phyloP scores from a whole-genome alignment of 2,329 filamentous ascomycete species.

The Aspergillus novofumigatus region DNA sequence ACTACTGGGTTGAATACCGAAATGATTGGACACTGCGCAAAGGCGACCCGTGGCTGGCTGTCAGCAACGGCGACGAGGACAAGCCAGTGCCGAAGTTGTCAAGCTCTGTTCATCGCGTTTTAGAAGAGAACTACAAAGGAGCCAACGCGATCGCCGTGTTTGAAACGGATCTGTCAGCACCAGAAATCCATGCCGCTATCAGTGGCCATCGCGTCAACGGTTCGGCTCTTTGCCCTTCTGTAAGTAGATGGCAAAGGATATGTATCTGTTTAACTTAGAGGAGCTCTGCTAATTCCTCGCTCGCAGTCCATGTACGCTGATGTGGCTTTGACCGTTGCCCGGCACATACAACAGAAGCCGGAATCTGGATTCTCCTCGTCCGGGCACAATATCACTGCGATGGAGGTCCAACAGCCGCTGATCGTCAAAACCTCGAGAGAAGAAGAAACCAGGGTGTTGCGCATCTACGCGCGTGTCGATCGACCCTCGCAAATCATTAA shows the following conservation, averaged over 20 bases:
- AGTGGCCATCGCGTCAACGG: conserved; percentile 37
- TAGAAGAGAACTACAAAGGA: conserved; percentile 24
- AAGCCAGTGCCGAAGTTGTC: no score
- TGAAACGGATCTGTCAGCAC: conserved; percentile 33
- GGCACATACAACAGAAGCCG: conserved; percentile 29
- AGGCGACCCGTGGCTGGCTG: conserved; percentile 8
- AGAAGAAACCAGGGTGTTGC: no score
- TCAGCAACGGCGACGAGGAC: no score
- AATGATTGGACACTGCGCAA: conserved; percentile 34
- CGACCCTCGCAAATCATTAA: conserved; percentile 25
- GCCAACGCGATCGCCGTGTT: conserved; percentile 26
- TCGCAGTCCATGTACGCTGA: conserved; percentile 33
- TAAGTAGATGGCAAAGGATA: conserved; percentile 11
- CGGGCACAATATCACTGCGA: conserved; percentile 31
- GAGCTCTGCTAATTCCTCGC: background rate
- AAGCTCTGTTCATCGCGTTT: conserved; percentile 22
- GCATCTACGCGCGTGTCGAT: conserved; percentile 16
- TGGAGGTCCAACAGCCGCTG: conserved; percentile 45
- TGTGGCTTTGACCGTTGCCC: conserved; percentile 33
- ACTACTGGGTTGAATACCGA: conserved; percentile 37
- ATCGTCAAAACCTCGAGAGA: conserved; percentile 42
- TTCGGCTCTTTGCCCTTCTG: conserved; percentile 32
- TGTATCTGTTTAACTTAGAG: background rate
- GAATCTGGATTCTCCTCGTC: conserved; percentile 21
- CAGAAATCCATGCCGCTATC: conserved; percentile 31